phyloP scores from a whole-genome alignment of 768 basidiomycete species.

The Tulasnella sp. region DNA sequence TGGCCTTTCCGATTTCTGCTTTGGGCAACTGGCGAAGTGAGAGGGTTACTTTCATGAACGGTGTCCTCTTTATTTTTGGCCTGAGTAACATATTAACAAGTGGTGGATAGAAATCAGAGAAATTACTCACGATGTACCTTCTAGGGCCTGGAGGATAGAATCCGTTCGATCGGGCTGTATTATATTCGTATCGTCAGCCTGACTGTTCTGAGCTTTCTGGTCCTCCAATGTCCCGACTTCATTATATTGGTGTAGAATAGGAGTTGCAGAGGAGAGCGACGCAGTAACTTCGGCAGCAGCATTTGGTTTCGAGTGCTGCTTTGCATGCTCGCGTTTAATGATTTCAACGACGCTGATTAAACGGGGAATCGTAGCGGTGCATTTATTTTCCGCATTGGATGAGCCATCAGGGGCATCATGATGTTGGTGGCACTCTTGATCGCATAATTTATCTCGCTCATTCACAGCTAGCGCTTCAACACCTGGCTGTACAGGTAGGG shows the following conservation, averaged over 20 bases:
- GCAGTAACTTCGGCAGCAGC: not conserved
- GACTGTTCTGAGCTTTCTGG: not conserved
- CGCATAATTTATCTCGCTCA: not conserved
- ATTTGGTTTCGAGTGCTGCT: not conserved
- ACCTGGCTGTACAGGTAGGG: not conserved
- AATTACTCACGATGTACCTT: not conserved
- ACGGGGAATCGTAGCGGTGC: conserved; percentile 20
- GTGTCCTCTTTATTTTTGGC: conserved; percentile 14
- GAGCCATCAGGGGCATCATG: not conserved
- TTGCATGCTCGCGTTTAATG: conserved; percentile 24
- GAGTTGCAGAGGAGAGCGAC: not conserved
- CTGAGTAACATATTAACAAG: conserved; percentile 1
- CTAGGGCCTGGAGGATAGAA: not conserved
- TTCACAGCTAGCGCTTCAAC: not conserved
- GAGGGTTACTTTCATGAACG: conserved; percentile 18
- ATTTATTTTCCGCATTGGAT: conserved; percentile 16
- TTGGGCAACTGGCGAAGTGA: not conserved
- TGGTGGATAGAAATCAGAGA: not conserved
- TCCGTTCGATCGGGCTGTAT: conserved; percentile 1
- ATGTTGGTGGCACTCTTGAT: not conserved
- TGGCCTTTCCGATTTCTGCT: not conserved
- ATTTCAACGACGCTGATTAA: conserved; percentile 26
- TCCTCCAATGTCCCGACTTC: conserved; percentile 14
- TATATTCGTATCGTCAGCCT: not conserved
- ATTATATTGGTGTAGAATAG: conserved; percentile 17